These are phyloP conservation scores for Neonectria hederae DNA, from an alignment of 2,329 filamentous ascomycete genomes.

Conservation along the genomic window DNA sequence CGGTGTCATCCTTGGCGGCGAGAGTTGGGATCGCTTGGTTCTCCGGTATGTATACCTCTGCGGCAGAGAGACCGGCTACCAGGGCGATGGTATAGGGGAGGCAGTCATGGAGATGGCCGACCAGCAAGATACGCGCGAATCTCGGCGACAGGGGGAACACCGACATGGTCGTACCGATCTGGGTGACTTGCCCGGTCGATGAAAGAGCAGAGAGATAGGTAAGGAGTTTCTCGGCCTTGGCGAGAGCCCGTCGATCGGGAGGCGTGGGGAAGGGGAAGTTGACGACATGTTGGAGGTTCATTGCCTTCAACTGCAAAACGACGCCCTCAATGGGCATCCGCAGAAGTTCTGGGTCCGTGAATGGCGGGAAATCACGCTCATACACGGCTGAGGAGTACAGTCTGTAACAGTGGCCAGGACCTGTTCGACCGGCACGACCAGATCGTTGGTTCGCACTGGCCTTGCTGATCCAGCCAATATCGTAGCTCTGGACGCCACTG, in stretches of 20 bases:
- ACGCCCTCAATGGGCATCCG: constrained; percentile 93
- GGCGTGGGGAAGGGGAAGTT: constrained; percentile 97
- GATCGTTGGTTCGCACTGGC: constrained; percentile 91
- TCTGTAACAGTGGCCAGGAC: constrained; percentile 93
- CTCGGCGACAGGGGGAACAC: constrained; percentile 90
- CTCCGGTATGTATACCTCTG: constrained; percentile 87
- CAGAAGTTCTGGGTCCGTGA: constrained; percentile 87
- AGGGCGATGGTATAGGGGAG: constrained; percentile 87
- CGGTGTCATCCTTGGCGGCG: constrained; percentile 56
- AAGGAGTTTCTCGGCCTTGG: constrained; percentile 86
- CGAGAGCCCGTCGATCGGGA: constrained; percentile 78
- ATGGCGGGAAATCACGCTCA: constrained; percentile 86
- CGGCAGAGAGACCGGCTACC: constrained; percentile 87
- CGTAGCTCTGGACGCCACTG: constrained; percentile 94
- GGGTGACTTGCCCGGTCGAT: constrained; percentile 76
- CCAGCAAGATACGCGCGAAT: constrained; percentile 89
- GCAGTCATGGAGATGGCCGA: constrained; percentile 84
- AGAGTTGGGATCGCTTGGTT: constrained; percentile 75
- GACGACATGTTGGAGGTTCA: constrained; percentile 88
- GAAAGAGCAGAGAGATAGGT: constrained; percentile 86
- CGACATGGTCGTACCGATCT: constrained; percentile 82
- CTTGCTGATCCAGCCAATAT: constrained; percentile 97
- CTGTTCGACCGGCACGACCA: constrained; percentile 94
- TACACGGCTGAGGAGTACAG: constrained; percentile 95
- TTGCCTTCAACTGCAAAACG: constrained; percentile 92